Conservation (phyloP, 805 yeast genomes). For the Teunomyces lycoperdinae region DNA sequence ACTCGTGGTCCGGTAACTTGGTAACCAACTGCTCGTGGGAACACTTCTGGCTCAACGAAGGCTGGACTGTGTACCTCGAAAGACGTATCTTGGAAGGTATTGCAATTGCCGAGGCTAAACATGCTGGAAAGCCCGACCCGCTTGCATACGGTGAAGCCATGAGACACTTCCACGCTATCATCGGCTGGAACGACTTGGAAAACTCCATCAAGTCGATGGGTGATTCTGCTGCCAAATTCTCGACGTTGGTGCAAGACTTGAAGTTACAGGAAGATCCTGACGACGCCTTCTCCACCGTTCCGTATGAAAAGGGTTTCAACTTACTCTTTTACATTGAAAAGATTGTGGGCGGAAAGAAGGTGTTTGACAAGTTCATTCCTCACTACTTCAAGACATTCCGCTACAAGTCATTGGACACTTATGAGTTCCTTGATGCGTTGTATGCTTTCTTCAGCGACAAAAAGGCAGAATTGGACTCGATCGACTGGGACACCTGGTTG, state of each 20-base stretch:
- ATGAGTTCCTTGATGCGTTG: constrained; percentile 72
- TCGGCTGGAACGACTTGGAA: constrained; percentile 30
- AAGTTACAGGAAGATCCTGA: constrained; percentile 49
- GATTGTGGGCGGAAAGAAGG: constrained; percentile 58
- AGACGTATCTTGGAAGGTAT: constrained; percentile 32
- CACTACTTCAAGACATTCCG: constrained; percentile 70
- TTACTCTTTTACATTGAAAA: constrained; percentile 68
- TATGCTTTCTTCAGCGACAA: constrained; percentile 60
- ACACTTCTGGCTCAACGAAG: constrained; percentile 39
- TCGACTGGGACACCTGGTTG: constrained; percentile 88
- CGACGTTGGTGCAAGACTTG: constrained; percentile 68
- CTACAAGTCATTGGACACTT: constrained; percentile 73
- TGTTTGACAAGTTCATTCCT: constrained; percentile 77
- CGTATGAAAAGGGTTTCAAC: constrained; percentile 36
- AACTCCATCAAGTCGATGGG: constrained; percentile 29
- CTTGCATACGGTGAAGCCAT: constrained; percentile 28
- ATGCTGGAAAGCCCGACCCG: constrained; percentile 12
- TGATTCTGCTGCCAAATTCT: constrained; percentile 46
- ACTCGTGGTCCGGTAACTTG: constrained; percentile 38
- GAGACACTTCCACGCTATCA: constrained; percentile 29
- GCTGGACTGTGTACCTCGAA: constrained; percentile 36
- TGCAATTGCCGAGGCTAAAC: constrained; percentile 14
- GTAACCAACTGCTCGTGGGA: constrained; percentile 38
- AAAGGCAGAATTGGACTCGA: constrained; percentile 52
- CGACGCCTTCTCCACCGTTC: constrained; percentile 31